These are phyloP conservation scores for Polygonum aviculare DNA, from an alignment of 148 eudicot genomes.

Conservation along the genomic window DNA sequence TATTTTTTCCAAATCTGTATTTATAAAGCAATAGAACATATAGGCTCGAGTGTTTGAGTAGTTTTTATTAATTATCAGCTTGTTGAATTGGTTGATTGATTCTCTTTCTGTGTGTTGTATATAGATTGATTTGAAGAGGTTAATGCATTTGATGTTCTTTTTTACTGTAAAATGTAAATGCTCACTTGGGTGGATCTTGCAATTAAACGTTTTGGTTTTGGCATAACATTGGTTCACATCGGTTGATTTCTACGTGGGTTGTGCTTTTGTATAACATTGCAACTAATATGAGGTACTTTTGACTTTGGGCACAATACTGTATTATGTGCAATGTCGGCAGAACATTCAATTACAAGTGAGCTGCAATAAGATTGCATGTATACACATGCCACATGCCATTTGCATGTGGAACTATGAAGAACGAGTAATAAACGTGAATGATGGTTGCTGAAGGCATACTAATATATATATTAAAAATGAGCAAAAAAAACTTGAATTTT, in stretches of 20 bases:
- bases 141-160: not conserved
- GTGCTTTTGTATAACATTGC: too few relatives aligned
- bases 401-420: not conserved
- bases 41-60: not conserved
- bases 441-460: not conserved
- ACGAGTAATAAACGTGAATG: not conserved
- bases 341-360: not conserved
- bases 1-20: not conserved
- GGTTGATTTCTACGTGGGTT: not conserved
- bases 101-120: conserved; percentile 6
- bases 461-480: too few relatives aligned
- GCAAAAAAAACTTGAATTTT: too few relatives aligned
- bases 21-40: not conserved
- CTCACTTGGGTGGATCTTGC: not conserved
- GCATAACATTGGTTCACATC: too few relatives aligned
- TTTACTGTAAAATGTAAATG: not conserved
- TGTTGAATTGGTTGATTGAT: not conserved
- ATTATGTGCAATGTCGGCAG: not conserved
- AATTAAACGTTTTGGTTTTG: not conserved
- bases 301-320: not conserved
- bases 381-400: too few relatives aligned
- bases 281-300: too few relatives aligned
- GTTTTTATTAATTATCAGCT: not conserved
- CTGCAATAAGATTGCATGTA: too few relatives aligned
- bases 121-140: not conserved